Evolutionary conservation across 345 rosid genomes (phyloP).

Genomic region (Eucalyptus cloeziana): DNA sequence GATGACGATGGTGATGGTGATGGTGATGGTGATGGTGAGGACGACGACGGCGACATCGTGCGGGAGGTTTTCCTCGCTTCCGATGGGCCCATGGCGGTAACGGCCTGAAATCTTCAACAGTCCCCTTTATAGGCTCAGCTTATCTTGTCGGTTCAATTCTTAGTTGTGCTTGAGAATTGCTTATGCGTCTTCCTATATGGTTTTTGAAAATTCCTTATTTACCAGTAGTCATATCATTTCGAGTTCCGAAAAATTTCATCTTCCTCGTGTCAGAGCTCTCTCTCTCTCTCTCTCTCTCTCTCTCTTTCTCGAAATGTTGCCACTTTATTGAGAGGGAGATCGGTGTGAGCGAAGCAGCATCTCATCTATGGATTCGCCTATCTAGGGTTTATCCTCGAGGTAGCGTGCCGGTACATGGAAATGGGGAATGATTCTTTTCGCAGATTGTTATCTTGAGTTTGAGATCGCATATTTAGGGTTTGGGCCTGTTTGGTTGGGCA

Average conservation of each 20-base stretch:
- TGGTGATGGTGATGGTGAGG: not conserved
- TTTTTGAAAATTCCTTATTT: not conserved
- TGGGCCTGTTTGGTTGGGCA: too few species aligned
- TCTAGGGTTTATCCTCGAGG: not conserved
- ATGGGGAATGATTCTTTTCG: not conserved
- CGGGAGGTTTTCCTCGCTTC: constrained; percentile 2
- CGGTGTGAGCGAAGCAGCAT: not conserved
- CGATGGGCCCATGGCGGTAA: not conserved
- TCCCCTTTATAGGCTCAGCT: not conserved
- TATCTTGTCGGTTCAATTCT: not conserved
- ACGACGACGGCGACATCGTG: constrained; percentile 2
- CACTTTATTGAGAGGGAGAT: too few species aligned
- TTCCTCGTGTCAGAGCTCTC: not conserved
- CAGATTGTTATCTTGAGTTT: not conserved
- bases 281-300: too few species aligned
- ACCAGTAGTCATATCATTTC: not conserved
- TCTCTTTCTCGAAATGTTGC: too few species aligned
- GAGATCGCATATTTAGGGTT: not conserved
- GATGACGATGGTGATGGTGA: not conserved
- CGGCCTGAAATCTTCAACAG: not conserved
- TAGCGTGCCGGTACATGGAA: not conserved
- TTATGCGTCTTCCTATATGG: not conserved
- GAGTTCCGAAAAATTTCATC: not conserved
- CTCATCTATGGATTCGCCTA: not conserved
- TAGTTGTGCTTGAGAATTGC: not conserved